phyloP scores from a whole-genome alignment of 495 filamentous ascomycete species.

The Niebla homalea region DNA sequence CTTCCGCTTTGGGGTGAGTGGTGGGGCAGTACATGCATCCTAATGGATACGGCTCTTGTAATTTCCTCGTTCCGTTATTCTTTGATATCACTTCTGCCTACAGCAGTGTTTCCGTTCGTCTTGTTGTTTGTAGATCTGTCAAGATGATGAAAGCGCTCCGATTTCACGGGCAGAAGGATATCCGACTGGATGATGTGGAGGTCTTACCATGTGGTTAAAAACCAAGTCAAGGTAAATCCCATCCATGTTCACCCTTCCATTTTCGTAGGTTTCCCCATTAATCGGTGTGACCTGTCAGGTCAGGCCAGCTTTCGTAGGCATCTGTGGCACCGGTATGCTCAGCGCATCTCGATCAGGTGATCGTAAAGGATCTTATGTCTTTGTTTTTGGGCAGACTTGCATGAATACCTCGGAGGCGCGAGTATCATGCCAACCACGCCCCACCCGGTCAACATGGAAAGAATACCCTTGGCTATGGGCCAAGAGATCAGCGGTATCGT shows the following conservation, averaged over 20 bases:
- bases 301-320: constrained; percentile 42
- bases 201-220: constrained; percentile 25
- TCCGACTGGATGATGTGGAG: constrained; percentile 29
- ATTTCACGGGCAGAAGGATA: constrained; percentile 29
- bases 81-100: too few relatives aligned
- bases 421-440: constrained; percentile 34
- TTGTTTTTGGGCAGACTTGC: constrained; percentile 32
- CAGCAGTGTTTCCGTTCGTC: too few relatives aligned
- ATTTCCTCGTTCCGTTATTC: too few relatives aligned
- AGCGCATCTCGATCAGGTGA: too few relatives aligned
- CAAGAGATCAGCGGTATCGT: constrained; percentile 50
- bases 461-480: constrained; percentile 43
- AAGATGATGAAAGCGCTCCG: constrained; percentile 30
- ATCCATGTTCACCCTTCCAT: background rate
- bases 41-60: too few relatives aligned
- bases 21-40: too few relatives aligned
- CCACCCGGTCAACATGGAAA: constrained; percentile 44
- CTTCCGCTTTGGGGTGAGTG: too few relatives aligned
- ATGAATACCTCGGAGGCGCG: constrained; percentile 46
- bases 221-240: constrained; percentile 30
- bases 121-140: too few relatives aligned
- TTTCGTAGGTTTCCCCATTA: too few relatives aligned
- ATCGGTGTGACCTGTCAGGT: constrained; percentile 20
- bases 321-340: constrained; percentile 39
- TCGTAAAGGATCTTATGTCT: background rate